Evolutionary conservation across 441 rosid genomes (phyloP).

Genomic region (Arabidopsis lyrata): DNA sequence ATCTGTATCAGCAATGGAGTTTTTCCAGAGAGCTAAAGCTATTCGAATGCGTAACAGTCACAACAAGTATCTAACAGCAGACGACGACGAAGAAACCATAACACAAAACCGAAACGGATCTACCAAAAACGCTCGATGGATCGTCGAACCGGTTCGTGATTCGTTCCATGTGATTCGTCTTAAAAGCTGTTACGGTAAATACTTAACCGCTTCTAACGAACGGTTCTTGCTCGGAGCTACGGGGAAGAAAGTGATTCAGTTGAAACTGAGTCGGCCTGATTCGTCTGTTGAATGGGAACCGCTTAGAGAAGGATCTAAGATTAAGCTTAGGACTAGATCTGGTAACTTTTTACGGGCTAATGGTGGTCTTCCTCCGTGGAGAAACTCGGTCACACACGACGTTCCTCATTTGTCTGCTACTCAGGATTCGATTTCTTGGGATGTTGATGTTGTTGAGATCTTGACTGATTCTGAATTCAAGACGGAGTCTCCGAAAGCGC

Average conservation of each 20-base stretch:
- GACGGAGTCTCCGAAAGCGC: conserved; percentile 7
- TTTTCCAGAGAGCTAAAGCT: conserved; percentile 65
- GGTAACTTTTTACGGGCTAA: conserved; percentile 87
- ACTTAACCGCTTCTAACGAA: conserved; percentile 84
- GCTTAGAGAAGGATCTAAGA: conserved; percentile 58
- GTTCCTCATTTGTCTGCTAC: conserved; percentile 82
- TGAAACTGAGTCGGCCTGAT: conserved; percentile 62
- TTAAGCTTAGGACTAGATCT: conserved; percentile 73
- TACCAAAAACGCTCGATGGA: conserved; percentile 60
- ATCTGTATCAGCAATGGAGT: conserved; percentile 56
- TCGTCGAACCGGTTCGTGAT: conserved; percentile 59
- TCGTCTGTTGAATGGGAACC: conserved; percentile 95
- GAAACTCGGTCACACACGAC: conserved; percentile 92
- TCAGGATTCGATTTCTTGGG: conserved; percentile 82
- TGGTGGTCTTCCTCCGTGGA: conserved; percentile 92
- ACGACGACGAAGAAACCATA: conserved; percentile 65
- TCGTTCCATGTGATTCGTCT: conserved; percentile 58
- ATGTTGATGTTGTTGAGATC: conserved; percentile 76
- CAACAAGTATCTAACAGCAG: conserved; percentile 61
- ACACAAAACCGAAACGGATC: conserved; percentile 64
- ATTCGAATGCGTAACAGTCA: conserved; percentile 69
- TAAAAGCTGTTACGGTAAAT: conserved; percentile 61
- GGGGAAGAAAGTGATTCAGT: conserved; percentile 78
- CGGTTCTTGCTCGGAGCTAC: conserved; percentile 86
- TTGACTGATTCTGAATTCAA: conserved; percentile 47